These are phyloP conservation scores for Glutinoglossum americanum DNA, from an alignment of 495 filamentous ascomycete species.

Conservation along the genomic window DNA sequence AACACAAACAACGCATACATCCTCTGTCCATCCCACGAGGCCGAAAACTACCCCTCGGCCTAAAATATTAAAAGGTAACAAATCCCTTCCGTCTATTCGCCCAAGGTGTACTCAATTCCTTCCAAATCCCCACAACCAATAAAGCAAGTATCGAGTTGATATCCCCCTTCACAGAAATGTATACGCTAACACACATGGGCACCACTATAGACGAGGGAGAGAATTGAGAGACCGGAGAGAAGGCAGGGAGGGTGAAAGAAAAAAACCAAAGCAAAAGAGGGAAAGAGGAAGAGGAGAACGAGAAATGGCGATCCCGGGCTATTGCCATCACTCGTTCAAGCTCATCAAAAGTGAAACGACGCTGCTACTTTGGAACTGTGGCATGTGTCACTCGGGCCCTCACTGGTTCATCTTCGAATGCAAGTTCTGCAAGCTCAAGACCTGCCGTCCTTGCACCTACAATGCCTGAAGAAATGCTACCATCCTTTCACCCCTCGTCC, in stretches of 20 bases:
- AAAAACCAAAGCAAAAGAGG: constrained; percentile 10
- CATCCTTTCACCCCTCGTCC: not conserved
- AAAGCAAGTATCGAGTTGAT: too few relatives aligned
- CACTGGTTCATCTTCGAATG: constrained; percentile 74
- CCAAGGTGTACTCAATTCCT: too few relatives aligned
- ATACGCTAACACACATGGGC: not conserved
- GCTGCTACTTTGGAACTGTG: constrained; percentile 56
- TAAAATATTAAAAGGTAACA: too few relatives aligned
- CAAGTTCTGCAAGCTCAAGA: constrained; percentile 55
- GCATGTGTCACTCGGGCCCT: constrained; percentile 53
- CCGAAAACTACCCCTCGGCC: too few relatives aligned
- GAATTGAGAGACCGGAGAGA: not conserved
- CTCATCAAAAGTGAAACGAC: constrained; percentile 60
- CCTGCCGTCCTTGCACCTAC: constrained; percentile 42
- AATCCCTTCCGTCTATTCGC: too few relatives aligned
- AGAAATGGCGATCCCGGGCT: constrained; percentile 38
- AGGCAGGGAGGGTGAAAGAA: not conserved
- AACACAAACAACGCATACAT: too few relatives aligned
- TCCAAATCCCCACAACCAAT: too few relatives aligned
- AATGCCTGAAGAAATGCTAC: constrained; percentile 21
- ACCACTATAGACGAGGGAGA: not conserved
- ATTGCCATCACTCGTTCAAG: constrained; percentile 49
- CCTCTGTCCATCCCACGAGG: too few relatives aligned
- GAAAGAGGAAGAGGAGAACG: not conserved
- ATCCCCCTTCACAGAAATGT: not conserved